These are phyloP conservation scores for Aspergillus cejpii DNA, from an alignment of 2,329 filamentous ascomycete genomes.

Conservation along the genomic window DNA sequence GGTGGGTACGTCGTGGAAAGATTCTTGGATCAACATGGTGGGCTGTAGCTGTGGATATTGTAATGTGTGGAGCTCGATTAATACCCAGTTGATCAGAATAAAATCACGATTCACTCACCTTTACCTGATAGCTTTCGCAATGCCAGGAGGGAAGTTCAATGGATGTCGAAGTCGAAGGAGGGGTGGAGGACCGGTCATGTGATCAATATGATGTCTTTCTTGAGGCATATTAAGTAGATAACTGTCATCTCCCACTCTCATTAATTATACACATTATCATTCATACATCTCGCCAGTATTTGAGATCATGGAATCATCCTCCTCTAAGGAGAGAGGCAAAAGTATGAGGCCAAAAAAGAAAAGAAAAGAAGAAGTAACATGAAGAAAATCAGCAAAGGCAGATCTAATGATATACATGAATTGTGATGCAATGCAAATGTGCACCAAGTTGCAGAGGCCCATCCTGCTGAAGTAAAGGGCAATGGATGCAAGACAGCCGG, in stretches of 20 bases:
- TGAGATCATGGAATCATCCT: background rate
- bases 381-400: conserved; percentile 6
- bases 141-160: background rate
- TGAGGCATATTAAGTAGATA: background rate
- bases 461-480: background rate
- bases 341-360: background rate
- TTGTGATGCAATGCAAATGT: conserved; percentile 3
- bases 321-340: background rate
- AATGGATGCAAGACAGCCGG: background rate
- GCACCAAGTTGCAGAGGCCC: background rate
- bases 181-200: background rate
- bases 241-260: background rate
- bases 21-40: conserved; percentile 35
- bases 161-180: background rate
- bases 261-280: background rate
- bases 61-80: background rate
- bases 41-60: background rate
- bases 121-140: no score
- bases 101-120: no score
- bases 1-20: conserved; percentile 34
- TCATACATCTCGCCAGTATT: no score
- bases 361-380: conserved; percentile 3
- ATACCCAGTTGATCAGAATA: no score
- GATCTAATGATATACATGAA: conserved; percentile 26
- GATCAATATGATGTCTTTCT: background rate